phyloP scores from a whole-genome alignment of 352 stramenopile genomes.

The Phytophthora quininea region DNA sequence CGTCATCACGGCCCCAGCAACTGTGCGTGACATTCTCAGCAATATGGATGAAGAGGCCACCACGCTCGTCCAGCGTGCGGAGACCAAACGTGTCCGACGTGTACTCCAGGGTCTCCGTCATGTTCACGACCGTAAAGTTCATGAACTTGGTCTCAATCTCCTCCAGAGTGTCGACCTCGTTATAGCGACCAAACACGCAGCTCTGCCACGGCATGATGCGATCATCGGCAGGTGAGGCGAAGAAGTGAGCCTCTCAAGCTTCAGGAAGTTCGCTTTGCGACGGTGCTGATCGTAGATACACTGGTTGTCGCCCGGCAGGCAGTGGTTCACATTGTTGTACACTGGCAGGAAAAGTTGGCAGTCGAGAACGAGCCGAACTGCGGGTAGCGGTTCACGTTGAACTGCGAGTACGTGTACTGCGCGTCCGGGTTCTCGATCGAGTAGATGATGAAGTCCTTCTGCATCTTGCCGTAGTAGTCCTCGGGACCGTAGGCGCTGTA shows the following conservation, averaged over 20 bases:
- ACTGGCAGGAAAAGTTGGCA: slow-evolving; percentile 29
- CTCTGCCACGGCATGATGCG: slow-evolving; percentile 44
- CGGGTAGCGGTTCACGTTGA: slow-evolving; percentile 37
- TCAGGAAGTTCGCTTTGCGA: slow-evolving; percentile 46
- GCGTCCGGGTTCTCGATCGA: slow-evolving; percentile 31
- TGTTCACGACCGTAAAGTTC: slow-evolving; percentile 32
- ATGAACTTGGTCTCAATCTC: slow-evolving; percentile 36
- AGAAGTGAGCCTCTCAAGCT: slow-evolving; percentile 42
- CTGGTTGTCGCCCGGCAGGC: slow-evolving; percentile 6
- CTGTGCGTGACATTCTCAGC: slow-evolving; percentile 30
- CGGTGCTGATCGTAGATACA: slow-evolving; percentile 24
- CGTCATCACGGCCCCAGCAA: slow-evolving; percentile 37
- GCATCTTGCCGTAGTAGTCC: slow-evolving; percentile 37
- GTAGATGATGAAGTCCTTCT: slow-evolving; percentile 45
- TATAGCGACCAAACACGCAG: slow-evolving; percentile 45
- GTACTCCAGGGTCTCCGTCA: slow-evolving; percentile 38
- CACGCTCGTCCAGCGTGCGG: slow-evolving; percentile 30
- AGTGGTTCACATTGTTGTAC: slow-evolving; percentile 37
- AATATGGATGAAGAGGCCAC: slow-evolving; percentile 29
- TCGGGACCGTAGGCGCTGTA: slow-evolving; percentile 25
- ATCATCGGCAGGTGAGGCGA: slow-evolving; percentile 39
- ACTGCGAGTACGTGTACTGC: slow-evolving; percentile 35
- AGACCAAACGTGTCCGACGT: slow-evolving; percentile 39
- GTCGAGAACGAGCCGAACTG: slow-evolving; percentile 20
- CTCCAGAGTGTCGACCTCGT: slow-evolving; percentile 28